Evolutionary conservation across 1,284 basidiomycete species (phyloP).

Genomic region (Cutaneotrichosporon sp.): DNA sequence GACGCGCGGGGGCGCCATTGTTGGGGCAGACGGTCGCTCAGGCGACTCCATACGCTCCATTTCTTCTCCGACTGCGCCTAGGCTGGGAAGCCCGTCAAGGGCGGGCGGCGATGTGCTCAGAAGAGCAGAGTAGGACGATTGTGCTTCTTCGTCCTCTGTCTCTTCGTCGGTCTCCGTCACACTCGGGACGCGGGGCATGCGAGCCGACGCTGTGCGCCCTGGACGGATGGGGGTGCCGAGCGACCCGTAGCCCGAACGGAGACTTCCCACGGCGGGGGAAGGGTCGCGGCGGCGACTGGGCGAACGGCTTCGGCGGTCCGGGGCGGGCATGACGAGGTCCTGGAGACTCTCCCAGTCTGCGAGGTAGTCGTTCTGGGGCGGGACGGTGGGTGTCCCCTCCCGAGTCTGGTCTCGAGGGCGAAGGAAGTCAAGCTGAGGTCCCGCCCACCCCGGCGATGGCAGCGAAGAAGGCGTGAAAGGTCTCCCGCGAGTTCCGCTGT

Average conservation of each 20-base stretch:
- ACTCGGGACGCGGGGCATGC: slow-evolving; percentile 1
- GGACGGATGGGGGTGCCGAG: background rate
- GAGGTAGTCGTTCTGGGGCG: slow-evolving; percentile 24
- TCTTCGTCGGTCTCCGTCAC: slow-evolving; percentile 11
- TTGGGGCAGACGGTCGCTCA: background rate
- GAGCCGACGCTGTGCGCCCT: background rate
- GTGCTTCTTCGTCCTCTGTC: background rate
- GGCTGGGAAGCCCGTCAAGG: slow-evolving; percentile 1
- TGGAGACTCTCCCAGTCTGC: slow-evolving; percentile 43
- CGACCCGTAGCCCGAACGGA: background rate
- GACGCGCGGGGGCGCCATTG: background rate
- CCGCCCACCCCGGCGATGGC: background rate
- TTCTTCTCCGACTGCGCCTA: background rate
- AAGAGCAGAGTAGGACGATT: background rate
- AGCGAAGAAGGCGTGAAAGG: background rate
- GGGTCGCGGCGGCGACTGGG: background rate
- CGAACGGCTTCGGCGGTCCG: background rate
- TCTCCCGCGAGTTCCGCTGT: background rate
- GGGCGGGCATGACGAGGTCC: slow-evolving; percentile 28
- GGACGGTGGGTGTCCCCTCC: slow-evolving; percentile 18
- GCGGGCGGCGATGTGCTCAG: slow-evolving; percentile 8
- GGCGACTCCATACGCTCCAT: background rate
- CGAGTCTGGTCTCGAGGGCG: slow-evolving; percentile 10
- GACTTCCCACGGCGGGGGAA: background rate
- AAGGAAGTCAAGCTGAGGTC: background rate